Conservation (phyloP, 139 green algal genomes). For the Edaphochlamys debaryana region DNA sequence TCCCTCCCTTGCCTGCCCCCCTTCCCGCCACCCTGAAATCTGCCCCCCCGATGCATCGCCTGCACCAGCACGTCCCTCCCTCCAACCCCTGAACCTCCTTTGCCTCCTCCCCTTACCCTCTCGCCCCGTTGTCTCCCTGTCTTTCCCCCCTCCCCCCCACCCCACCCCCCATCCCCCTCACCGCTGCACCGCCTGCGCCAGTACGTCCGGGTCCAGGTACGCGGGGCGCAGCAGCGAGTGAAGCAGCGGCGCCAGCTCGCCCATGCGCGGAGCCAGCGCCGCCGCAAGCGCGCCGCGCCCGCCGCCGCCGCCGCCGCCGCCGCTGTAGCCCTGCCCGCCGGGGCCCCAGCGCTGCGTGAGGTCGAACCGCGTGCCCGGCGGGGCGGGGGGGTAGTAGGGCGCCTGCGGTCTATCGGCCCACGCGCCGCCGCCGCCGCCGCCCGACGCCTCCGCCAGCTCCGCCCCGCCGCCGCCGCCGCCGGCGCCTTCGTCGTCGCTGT, state of each 20-base stretch:
- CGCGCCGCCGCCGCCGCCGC: neutral
- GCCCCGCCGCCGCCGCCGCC: neutral
- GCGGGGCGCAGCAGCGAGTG: slow-evolving; percentile 34
- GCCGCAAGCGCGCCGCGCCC: neutral
- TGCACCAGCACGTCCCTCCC: too few relatives aligned
- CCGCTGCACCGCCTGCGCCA: slow-evolving; percentile 42
- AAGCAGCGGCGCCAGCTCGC: slow-evolving; percentile 34
- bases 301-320: neutral
- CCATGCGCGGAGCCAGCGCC: neutral
- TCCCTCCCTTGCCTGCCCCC: too few relatives aligned
- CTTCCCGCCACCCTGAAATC: too few relatives aligned
- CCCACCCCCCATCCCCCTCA: neutral
- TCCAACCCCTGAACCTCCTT: too few relatives aligned
- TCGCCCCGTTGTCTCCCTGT: too few relatives aligned
- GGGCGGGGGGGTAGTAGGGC: slow-evolving; percentile 23
- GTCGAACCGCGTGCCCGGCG: slow-evolving; percentile 1
- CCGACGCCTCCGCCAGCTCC: neutral
- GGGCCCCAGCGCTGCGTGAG: neutral
- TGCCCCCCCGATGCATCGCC: too few relatives aligned
- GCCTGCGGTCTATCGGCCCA: neutral
- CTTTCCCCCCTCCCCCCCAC: too few relatives aligned
- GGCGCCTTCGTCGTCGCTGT: neutral
- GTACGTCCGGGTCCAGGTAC: slow-evolving; percentile 40
- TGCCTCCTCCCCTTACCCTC: too few relatives aligned
- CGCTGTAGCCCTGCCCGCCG: neutral